Base-by-base conservation (phyloP, 2,329 filamentous ascomycete species). In the Nemania sp. region DNA sequence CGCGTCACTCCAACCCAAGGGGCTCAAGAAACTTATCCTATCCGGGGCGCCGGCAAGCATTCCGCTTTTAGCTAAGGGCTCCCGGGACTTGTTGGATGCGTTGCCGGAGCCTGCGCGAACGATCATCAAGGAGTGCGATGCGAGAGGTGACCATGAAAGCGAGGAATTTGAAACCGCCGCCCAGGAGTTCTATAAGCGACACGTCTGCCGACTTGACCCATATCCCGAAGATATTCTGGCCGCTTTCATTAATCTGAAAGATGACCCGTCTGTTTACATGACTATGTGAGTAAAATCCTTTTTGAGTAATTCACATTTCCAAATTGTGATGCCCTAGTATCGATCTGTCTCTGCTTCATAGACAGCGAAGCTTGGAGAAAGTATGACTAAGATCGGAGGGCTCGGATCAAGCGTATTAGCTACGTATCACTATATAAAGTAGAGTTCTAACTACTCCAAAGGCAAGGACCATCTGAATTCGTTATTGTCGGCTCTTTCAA, bases 391-490 rank as follows among this genome's bases (percentile, higher is more conserved):
- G 45, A 13, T n/a, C 13, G 27, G 41, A 38, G 43, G 41, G 29
- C 20, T 3, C 4, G 20, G 29, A 15, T 20, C 5, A 52, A 8
- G 5, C 56, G 22, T 10, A 38, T 54, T 32, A 13, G 49, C 45
- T 15, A 47, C 45, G 5, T 27, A 43, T 47, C 5, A n/a, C 11
- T n/a, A 15, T 2, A 22, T 24, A 67, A n/a, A 49, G n/a, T 10
- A 6, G 59, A n/a, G 2, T 26, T 51, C 56, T 62, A 29, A 67
- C n/a, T 58, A 38, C 54, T 45, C 13, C 26, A 22, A 27, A 65
- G 76, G 63, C 74, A 77, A 74, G 75, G 76, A 0, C 73, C 73
- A 11, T 74, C 74, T 0, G 76, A 77, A 58, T 75, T 77, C 45
- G 64, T 71, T 2, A 73, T 75, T 3, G 56, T 64, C 3, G 74